Evolutionary conservation across 2,329 filamentous ascomycete species (phyloP).

Genomic region (Parastagonospora avenae): DNA sequence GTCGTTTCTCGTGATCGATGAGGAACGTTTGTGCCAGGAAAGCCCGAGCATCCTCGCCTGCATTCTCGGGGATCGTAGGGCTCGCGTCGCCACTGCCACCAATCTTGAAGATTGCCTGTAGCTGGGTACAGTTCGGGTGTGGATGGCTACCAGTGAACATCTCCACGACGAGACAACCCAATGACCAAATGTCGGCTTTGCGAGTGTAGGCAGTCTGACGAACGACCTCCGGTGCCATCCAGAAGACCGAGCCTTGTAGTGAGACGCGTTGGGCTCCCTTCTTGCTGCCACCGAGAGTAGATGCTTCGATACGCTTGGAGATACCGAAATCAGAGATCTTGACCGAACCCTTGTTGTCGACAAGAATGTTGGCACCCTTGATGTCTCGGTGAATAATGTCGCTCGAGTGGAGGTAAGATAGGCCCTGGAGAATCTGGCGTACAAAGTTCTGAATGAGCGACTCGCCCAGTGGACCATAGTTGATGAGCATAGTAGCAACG

Average conservation of each 20-base stretch:
- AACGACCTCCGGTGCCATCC: constrained; percentile 99
- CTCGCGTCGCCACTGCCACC: constrained; percentile 80
- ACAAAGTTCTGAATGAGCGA: constrained; percentile 96
- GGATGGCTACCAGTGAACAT: constrained; percentile 99
- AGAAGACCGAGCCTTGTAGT: constrained; percentile 96
- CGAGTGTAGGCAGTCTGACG: constrained; percentile 97
- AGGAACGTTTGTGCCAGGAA: constrained; percentile 93
- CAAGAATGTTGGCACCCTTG: constrained; percentile 97
- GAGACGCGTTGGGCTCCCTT: constrained; percentile 63
- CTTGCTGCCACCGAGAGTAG: constrained; percentile 64
- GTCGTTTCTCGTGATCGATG: constrained; percentile 89
- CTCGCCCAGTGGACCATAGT: constrained; percentile 93
- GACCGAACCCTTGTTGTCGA: constrained; percentile 98
- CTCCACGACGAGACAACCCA: constrained; percentile 95
- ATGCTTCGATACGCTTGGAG: constrained; percentile 94
- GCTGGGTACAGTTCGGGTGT: constrained; percentile 94
- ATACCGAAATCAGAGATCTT: constrained; percentile 99
- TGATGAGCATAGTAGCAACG: constrained; percentile 97
- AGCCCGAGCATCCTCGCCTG: constrained; percentile 79
- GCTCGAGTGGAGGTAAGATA: constrained; percentile 89
- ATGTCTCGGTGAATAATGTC: constrained; percentile 99
- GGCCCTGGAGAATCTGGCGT: constrained; percentile 87
- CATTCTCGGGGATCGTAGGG: constrained; percentile 85
- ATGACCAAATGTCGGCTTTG: constrained; percentile 98
- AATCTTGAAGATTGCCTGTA: constrained; percentile 99